These are phyloP conservation scores for Dovyalis caffra DNA, from an alignment of 345 rosid genomes.

Conservation along the genomic window DNA sequence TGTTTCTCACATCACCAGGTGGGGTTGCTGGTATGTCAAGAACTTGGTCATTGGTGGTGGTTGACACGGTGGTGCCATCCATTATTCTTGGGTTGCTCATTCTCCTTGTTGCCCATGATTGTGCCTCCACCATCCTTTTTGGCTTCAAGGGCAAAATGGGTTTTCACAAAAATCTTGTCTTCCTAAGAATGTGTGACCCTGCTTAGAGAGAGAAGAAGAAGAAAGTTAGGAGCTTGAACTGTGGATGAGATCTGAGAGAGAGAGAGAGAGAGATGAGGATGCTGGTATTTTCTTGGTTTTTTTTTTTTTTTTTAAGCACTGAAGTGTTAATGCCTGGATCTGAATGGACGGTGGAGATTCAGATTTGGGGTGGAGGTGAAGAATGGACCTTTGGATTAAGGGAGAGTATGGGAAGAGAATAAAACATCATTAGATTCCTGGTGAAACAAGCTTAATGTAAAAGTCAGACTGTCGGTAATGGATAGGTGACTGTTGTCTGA, in stretches of 20 bases:
- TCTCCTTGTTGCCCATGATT: constrained; percentile 97
- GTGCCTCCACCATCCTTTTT: constrained; percentile 80
- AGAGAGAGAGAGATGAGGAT: constrained; percentile 9
- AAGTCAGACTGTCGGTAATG: constrained; percentile 46
- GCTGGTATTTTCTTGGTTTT: not conserved
- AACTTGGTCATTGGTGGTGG: constrained; percentile 34
- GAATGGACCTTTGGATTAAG: constrained; percentile 44
- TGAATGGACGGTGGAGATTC: constrained; percentile 48
- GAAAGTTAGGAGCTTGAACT: not conserved
- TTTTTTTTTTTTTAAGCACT: not conserved
- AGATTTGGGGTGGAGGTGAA: constrained; percentile 44
- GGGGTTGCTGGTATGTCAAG: constrained; percentile 92
- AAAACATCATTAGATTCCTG: constrained; percentile 21
- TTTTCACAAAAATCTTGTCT: not conserved
- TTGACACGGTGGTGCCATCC: constrained; percentile 27
- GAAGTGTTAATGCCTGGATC: constrained; percentile 27
- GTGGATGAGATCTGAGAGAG: constrained; percentile 8
- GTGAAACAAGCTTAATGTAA: constrained; percentile 17
- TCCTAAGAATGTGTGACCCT: not conserved
- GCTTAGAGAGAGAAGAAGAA: not conserved
- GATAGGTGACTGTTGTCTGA: constrained; percentile 13
- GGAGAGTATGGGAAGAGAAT: constrained; percentile 12
- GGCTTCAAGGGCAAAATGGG: constrained; percentile 24
- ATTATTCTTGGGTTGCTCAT: constrained; percentile 87
- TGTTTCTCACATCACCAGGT: constrained; percentile 58